Conservation (phyloP, 352 stramenopile genomes). For the Globisporangium recalcitrans region DNA sequence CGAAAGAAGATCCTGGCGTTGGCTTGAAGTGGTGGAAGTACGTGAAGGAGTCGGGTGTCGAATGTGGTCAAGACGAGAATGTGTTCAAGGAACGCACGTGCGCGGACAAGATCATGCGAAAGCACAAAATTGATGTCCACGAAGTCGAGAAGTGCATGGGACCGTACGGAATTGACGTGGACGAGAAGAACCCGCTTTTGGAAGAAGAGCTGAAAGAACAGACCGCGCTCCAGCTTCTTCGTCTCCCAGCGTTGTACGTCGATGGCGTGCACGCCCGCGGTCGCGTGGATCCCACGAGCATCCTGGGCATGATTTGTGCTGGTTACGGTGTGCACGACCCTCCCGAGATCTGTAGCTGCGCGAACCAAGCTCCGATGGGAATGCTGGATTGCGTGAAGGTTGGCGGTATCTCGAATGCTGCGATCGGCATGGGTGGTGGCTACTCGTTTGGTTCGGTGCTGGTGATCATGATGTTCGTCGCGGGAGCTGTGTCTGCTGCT, state of each 20-base stretch:
- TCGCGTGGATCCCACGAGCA: constrained; percentile 82
- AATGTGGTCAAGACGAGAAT: constrained; percentile 81
- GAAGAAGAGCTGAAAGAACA: constrained; percentile 89
- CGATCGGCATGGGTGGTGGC: constrained; percentile 37
- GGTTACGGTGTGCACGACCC: constrained; percentile 79
- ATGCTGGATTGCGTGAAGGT: constrained; percentile 69
- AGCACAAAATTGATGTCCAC: constrained; percentile 76
- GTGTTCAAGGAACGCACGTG: constrained; percentile 87
- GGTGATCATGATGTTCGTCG: constrained; percentile 81
- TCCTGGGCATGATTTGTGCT: constrained; percentile 82
- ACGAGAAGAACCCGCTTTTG: constrained; percentile 85
- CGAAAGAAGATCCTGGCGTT: constrained; percentile 71
- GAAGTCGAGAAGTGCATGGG: constrained; percentile 93
- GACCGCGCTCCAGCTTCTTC: constrained; percentile 87
- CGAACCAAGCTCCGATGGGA: constrained; percentile 55
- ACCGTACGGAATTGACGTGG: constrained; percentile 85
- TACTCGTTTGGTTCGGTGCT: constrained; percentile 84
- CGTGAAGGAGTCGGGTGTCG: constrained; percentile 86
- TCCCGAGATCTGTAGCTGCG: constrained; percentile 71
- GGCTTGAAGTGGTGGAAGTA: constrained; percentile 95
- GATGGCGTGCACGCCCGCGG: constrained; percentile 92
- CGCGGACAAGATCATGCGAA: constrained; percentile 87
- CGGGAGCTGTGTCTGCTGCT: constrained; percentile 58
- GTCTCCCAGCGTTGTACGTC: constrained; percentile 92
- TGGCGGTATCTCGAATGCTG: constrained; percentile 61